These are phyloP conservation scores for Iberis pinnata DNA, from an alignment of 345 rosid genomes.

Conservation along the genomic window DNA sequence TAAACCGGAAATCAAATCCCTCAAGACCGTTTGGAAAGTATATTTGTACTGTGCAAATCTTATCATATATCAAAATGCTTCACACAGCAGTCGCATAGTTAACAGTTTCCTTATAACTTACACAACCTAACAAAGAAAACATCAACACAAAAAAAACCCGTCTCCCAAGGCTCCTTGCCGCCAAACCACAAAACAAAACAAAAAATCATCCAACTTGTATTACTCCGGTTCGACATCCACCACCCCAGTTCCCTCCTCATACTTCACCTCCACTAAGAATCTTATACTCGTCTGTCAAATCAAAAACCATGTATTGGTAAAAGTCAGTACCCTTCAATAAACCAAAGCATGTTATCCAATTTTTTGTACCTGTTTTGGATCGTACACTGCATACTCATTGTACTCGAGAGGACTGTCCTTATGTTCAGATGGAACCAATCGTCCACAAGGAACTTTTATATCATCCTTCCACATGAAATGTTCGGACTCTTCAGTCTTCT, in stretches of 20 bases:
- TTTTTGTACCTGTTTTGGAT: constrained; percentile 52
- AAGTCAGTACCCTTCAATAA: neutral
- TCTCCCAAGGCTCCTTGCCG: constrained; percentile 5
- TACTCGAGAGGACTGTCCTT: constrained; percentile 64
- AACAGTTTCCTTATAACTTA: constrained; percentile 3
- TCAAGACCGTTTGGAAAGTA: no score
- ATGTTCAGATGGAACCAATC: constrained; percentile 48
- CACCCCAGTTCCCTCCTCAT: constrained; percentile 42
- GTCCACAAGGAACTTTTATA: constrained; percentile 71
- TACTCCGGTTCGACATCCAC: constrained; percentile 26
- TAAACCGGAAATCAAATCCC: no score
- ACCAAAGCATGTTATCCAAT: neutral
- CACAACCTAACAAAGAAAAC: neutral
- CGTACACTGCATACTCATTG: constrained; percentile 74
- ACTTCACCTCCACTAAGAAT: constrained; percentile 69
- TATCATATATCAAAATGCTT: constrained; percentile 17
- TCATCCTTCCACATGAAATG: constrained; percentile 54
- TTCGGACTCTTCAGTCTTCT: constrained; percentile 64
- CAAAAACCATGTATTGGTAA: neutral
- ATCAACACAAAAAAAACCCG: constrained; percentile 5
- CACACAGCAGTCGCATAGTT: constrained; percentile 1
- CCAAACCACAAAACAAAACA: neutral
- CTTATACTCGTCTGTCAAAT: constrained; percentile 46
- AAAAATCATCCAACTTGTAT: neutral
- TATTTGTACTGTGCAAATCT: constrained; percentile 10